Conservation (phyloP, 31 red algal genomes). For the Porphyra umbilicalis region DNA sequence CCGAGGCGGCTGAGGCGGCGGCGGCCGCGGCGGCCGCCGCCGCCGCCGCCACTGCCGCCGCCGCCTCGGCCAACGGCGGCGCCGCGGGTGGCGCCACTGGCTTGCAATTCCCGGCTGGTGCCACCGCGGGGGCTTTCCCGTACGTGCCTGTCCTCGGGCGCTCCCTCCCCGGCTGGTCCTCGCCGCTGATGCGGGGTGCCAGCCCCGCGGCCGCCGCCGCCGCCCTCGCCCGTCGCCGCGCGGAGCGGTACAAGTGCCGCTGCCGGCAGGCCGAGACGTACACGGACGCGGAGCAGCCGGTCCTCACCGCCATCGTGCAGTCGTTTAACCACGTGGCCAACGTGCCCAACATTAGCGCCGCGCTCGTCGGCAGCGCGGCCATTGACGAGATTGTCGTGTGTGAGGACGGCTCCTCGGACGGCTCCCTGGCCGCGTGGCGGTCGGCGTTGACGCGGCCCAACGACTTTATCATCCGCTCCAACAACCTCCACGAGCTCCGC, state of each 20-base stretch:
- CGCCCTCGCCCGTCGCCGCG: background rate
- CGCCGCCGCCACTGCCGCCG: background rate
- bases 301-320: constrained; percentile 69
- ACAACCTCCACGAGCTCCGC: constrained; percentile 75
- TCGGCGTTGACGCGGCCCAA: constrained; percentile 39
- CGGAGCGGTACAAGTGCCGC: background rate
- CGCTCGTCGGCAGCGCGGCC: constrained; percentile 44
- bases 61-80: background rate
- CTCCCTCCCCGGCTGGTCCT: background rate
- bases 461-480: constrained; percentile 63
- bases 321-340: constrained; percentile 68
- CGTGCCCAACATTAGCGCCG: constrained; percentile 40
- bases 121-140: background rate
- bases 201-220: background rate
- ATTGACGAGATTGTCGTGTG: constrained; percentile 79
- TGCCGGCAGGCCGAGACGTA: background rate
- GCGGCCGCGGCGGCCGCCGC: background rate
- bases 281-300: constrained; percentile 11
- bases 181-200: background rate
- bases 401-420: constrained; percentile 73
- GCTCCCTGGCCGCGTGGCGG: constrained; percentile 48
- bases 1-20: background rate
- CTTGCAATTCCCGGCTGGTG: background rate
- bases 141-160: background rate
- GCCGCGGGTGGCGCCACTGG: background rate